Percentiles rank a stretch among this genome's conserved stretches.
Conservation (phyloP, 2,329 filamentous ascomycete genomes). For the Pestalotiopsis sp. region DNA sequence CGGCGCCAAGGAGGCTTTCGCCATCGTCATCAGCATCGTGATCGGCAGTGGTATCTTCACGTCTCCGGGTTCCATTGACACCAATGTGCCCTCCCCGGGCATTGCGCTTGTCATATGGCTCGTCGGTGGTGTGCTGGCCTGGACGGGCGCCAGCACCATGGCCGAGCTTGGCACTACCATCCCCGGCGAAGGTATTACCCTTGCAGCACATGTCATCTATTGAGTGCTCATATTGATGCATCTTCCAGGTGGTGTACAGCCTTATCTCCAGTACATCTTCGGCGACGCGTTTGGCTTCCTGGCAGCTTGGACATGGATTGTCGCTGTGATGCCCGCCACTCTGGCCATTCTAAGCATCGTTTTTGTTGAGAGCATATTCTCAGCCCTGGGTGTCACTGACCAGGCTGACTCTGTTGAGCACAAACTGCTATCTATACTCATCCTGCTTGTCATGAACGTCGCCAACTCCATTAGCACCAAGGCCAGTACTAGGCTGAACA, state of each 20-base stretch:
- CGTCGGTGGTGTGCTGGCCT: slow-evolving; percentile 60
- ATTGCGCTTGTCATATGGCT: slow-evolving; percentile 60
- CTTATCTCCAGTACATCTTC: slow-evolving; percentile 61
- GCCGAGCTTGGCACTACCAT: slow-evolving; percentile 65
- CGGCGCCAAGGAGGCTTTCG: slow-evolving; percentile 42
- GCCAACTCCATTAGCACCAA: slow-evolving; percentile 58
- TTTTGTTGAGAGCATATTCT: slow-evolving; percentile 61
- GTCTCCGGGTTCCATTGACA: slow-evolving; percentile 62
- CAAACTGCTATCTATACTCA: slow-evolving; percentile 51
- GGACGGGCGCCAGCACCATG: slow-evolving; percentile 63
- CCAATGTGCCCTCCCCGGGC: slow-evolving; percentile 62
- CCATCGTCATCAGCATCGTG: slow-evolving; percentile 62
- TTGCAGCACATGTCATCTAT: neutral
- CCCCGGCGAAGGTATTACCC: slow-evolving; percentile 53
- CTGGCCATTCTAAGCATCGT: slow-evolving; percentile 65
- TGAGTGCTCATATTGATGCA: slow-evolving; percentile 6
- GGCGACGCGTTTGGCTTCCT: slow-evolving; percentile 63
- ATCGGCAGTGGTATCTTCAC: slow-evolving; percentile 67
- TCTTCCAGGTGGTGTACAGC: slow-evolving; percentile 56
- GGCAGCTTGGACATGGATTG: slow-evolving; percentile 65
- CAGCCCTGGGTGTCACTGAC: slow-evolving; percentile 47
- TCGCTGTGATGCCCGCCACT: slow-evolving; percentile 64
- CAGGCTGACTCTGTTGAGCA: slow-evolving; percentile 42
- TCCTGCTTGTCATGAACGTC: slow-evolving; percentile 46
- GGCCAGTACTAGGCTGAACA: slow-evolving; percentile 54